Percentiles rank a stretch among this genome's conserved stretches.
phyloP scores from a whole-genome alignment of 2,329 filamentous ascomycete species.

The Fusarium algeriense region DNA sequence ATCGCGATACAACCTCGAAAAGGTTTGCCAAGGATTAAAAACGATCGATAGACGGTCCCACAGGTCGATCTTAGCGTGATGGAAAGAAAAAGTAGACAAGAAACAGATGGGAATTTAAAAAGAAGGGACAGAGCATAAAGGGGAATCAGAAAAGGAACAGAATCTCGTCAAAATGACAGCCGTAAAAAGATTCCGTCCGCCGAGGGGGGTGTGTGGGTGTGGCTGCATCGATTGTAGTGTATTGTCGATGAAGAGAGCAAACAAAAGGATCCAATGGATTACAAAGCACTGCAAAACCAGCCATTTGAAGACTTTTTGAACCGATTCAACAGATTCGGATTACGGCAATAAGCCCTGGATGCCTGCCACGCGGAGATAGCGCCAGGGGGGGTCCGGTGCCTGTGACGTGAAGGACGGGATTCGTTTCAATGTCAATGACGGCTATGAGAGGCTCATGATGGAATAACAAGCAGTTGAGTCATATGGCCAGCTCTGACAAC shows the following conservation, averaged over 20 bases:
- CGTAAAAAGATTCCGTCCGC: constrained; percentile 14
- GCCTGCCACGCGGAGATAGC: constrained; percentile 26
- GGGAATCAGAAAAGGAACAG: constrained; percentile 19
- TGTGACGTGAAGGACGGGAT: constrained; percentile 1
- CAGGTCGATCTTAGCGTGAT: constrained; percentile 14
- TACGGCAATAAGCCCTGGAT: constrained; percentile 30
- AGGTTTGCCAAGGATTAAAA: constrained; percentile 11
- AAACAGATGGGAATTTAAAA: constrained; percentile 12
- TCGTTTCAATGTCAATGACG: constrained; percentile 29
- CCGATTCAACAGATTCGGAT: constrained; percentile 26
- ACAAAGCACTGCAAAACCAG: constrained; percentile 34
- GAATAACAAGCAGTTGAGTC: not conserved
- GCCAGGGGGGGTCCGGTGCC: constrained; percentile 11
- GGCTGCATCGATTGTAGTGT: constrained; percentile 22
- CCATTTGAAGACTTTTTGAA: not conserved
- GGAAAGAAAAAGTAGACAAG: not conserved
- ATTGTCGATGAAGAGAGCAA: constrained; percentile 11
- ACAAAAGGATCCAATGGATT: constrained; percentile 32
- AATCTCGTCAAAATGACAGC: constrained; percentile 29
- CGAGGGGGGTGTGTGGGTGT: constrained; percentile 20
- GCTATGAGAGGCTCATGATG: constrained; percentile 13
- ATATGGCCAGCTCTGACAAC: not conserved
- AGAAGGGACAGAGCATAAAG: constrained; percentile 12
- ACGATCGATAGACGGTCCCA: constrained; percentile 8
- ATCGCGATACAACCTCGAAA: constrained; percentile 20